Evolutionary conservation across 108 stramenopile species (phyloP).

Genomic region (Fistulifera solaris): DNA sequence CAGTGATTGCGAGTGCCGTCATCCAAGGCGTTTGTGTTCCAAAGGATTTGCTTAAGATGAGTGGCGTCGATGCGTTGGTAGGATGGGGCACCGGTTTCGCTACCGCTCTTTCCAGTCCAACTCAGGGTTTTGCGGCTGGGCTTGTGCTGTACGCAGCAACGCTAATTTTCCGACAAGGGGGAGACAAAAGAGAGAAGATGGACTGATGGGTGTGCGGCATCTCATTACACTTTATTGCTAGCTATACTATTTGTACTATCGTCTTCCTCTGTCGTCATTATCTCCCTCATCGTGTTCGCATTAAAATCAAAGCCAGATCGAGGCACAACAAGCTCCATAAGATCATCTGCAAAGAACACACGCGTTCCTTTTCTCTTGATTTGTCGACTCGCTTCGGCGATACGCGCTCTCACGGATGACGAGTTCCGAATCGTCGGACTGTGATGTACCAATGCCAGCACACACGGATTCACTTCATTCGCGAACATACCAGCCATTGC

Average conservation of each 20-base stretch:
- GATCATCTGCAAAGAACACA: conserved; percentile 57
- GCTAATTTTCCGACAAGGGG: not conserved
- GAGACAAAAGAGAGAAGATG: not conserved
- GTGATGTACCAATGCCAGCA: conserved; percentile 14
- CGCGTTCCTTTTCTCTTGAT: conserved; percentile 24
- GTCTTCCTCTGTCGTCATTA: not conserved
- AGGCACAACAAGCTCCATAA: conserved; percentile 67
- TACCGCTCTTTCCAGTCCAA: conserved; percentile 61
- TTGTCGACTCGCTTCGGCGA: conserved; percentile 11
- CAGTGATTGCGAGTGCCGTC: conserved; percentile 78
- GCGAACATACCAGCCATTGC: conserved; percentile 65
- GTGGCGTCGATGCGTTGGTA: conserved; percentile 44
- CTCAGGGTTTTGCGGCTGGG: conserved; percentile 62
- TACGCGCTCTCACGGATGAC: not conserved
- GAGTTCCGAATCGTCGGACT: not conserved
- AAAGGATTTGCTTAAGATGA: conserved; percentile 48
- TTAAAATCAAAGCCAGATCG: conserved; percentile 50
- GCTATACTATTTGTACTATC: conserved; percentile 4
- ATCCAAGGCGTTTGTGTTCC: conserved; percentile 48
- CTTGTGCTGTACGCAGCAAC: conserved; percentile 20
- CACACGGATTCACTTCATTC: too few species aligned
- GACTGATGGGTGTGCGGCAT: too few species aligned
- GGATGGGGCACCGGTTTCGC: conserved; percentile 58
- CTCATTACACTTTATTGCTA: not conserved
- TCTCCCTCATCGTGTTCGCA: not conserved